Percentiles rank a stretch among this genome's conserved stretches.
These are phyloP conservation scores for Elymus sibiricus DNA, from an alignment of 176 grass and related monocot genomes.

Conservation along the genomic window DNA sequence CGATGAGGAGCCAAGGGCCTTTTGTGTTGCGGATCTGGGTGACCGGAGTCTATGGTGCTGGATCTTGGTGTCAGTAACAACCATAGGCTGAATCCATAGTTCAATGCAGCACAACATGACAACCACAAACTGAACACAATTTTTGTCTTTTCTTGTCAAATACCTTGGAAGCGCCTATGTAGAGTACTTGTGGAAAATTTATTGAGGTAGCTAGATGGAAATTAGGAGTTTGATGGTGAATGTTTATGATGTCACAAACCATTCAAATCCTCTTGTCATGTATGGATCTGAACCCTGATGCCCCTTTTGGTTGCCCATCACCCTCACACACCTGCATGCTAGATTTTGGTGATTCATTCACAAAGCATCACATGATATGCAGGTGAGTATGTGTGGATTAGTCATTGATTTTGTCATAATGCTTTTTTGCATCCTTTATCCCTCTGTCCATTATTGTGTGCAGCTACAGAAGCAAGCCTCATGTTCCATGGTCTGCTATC, in stretches of 20 bases:
- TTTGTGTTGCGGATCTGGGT: too few species aligned
- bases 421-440: neutral
- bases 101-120: neutral
- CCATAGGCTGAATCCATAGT: neutral
- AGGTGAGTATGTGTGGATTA: slow-evolving; percentile 37
- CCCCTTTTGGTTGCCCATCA: slow-evolving; percentile 53
- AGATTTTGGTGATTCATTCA: slow-evolving; percentile 90
- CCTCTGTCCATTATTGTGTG: slow-evolving; percentile 18
- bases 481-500: slow-evolving; percentile 55
- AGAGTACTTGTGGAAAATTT: slow-evolving; percentile 92
- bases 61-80: too few species aligned
- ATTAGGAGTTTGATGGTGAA: slow-evolving; percentile 89
- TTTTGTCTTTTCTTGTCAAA: slow-evolving; percentile 27
- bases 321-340: slow-evolving; percentile 61
- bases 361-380: slow-evolving; percentile 91
- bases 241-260: slow-evolving; percentile 92
- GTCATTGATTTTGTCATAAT: slow-evolving; percentile 19
- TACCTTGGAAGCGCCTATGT: slow-evolving; percentile 95
- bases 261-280: slow-evolving; percentile 77
- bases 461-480: slow-evolving; percentile 81
- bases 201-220: slow-evolving; percentile 81
- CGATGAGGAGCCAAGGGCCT: too few species aligned
- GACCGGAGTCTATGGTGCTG: too few species aligned
- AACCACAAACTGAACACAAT: neutral
- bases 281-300: slow-evolving; percentile 52